Base-by-base conservation (phyloP, 179 eudicot genomes). In the Vitellaria paradoxa region DNA sequence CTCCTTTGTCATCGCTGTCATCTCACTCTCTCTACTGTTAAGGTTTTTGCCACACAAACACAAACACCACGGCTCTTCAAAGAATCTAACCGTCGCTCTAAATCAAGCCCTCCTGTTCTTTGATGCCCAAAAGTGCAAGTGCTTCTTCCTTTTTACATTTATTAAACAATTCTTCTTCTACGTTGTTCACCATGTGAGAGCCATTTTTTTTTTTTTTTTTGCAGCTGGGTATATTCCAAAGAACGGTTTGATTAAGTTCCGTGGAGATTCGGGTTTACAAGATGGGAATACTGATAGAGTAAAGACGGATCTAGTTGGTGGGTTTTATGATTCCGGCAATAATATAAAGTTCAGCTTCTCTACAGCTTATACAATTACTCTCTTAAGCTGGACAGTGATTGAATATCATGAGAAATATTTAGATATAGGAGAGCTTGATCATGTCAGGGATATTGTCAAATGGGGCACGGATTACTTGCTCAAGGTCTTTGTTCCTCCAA, bases 401-500 rank as follows among this genome's bases (percentile, higher is more conserved):
- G 86, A 83, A 53, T 83, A 83, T 62, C 83, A 80, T 77, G 50
- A 67, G 53, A 83, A 83, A n/a, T 83, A 80, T 76, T 83, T 55
- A 37, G 78, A 79, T 66, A 77, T 80, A 42, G 78, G 68, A 7
- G 83, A 83, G 72, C 82, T 83, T 80, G 81, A 83, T 12, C 86
- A 83, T 77, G 65, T 83, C 18, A 83, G 72, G 77, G 75, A 77
- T 52, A 83, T 83, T 23, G 69, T 83, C 65, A 79, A 56, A 64
- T 83, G 83, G 86, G 86, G 86, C 8, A 80, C 78, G 73, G 80
- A 79, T 37, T 83, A 83, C 53, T 69, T 83, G 78, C 78, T 79
- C 26, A 80, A 82, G 77, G 62, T 68, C 42, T 85, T 82, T 61
- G 23, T 73, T 64, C 81, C 79, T 77, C 66, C 81, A 80, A 79